A percentile compares a stretch with the other conserved stretches of the same genome.
Conservation (phyloP, 2,329 filamentous ascomycete genomes). For the Colletotrichum falcatum region DNA sequence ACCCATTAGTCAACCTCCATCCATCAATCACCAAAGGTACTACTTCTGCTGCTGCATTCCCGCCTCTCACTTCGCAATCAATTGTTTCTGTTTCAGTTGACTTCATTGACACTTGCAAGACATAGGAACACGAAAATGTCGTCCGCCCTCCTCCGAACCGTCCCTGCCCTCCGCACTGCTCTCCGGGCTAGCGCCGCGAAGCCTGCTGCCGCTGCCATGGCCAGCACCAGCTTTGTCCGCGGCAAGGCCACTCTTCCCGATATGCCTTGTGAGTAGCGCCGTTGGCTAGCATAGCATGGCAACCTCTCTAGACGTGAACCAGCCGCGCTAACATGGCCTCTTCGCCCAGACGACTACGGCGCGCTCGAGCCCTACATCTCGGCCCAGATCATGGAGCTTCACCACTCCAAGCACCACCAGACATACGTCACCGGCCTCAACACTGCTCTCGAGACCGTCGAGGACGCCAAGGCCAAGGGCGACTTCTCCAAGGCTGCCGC, state of each 20-base stretch:
- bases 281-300: too few relatives aligned
- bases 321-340: background rate
- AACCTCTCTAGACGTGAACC: background rate
- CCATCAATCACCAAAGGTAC: constrained; percentile 33
- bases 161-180: constrained; percentile 75
- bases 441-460: constrained; percentile 78
- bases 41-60: background rate
- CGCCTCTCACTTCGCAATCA: background rate
- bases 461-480: constrained; percentile 72
- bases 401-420: constrained; percentile 95
- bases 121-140: constrained; percentile 69
- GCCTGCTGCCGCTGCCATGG: constrained; percentile 70
- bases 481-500: constrained; percentile 64
- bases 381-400: constrained; percentile 94
- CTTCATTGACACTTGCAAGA: constrained; percentile 19
- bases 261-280: constrained; percentile 66
- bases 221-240: constrained; percentile 81
- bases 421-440: constrained; percentile 94
- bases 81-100: background rate
- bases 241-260: constrained; percentile 95
- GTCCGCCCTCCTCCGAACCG: constrained; percentile 78
- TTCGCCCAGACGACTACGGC: constrained; percentile 85
- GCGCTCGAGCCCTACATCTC: constrained; percentile 89
- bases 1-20: constrained; percentile 42
- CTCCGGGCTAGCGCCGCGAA: constrained; percentile 75